Base-by-base conservation (phyloP, 2,329 filamentous ascomycete genomes). In the Geosmithia putterillii region DNA sequence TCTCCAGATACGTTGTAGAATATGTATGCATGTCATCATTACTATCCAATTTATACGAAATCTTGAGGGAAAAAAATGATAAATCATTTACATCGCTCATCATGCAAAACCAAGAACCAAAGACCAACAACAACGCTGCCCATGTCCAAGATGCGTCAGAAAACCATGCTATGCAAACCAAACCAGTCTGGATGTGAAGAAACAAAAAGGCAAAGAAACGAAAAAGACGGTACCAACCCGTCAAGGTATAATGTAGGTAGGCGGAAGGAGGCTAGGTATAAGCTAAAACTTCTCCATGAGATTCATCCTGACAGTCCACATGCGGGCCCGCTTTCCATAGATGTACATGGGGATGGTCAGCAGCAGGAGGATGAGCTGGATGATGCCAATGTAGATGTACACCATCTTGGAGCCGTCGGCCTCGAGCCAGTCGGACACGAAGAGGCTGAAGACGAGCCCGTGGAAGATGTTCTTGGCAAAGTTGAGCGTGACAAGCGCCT, bases 381-480 rank as follows among this genome's bases (percentile, higher is more conserved):
- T 92, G 21, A 88, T 73, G 3, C 90, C 90, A 42, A 95, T 73
- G 54, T 81, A 86, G 38, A 94, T 64, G 56, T 86, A 96, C 0
- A 94, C 87, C 10, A 66, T 72, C 62, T 83, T 86, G 10, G 83
- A 72, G 0, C 90, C 89, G 45, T 87, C 81, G 2, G 63, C 58
- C 25, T 83, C 74, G 19, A 96, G 68, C 90, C 90, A 96, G 44
- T 76, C 69, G 4, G 86, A 86, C 52, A 95, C 85, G 59, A 96
- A 95, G 41, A 95, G 67, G 46, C 85, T 78, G 57, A 95, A 96
- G 1, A 95, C 73, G 43, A 96, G 69, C 0, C 90, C 90, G 54
- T 96, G 90, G 21, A 95, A 76, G 44, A 95, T 74, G 57, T 95
- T 96, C 70, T 96, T 96, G 64, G 79, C 81, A 56, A 95, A 92